Conservation (phyloP, 495 filamentous ascomycete genomes). For the Talaromyces thailandensis region DNA sequence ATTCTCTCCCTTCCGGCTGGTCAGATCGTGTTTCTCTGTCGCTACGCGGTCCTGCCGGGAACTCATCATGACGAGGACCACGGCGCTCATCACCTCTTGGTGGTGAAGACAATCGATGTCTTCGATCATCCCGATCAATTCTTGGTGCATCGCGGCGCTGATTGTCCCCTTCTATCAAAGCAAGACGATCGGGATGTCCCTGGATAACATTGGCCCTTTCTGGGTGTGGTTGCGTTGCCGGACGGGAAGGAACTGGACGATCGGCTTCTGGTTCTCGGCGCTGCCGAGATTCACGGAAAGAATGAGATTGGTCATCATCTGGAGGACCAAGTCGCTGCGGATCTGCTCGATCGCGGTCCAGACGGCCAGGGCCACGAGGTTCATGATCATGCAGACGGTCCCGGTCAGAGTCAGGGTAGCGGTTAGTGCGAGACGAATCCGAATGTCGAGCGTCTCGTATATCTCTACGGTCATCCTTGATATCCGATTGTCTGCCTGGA, state of each 20-base stretch:
- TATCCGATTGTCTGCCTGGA: conserved; percentile 29
- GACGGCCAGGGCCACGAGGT: conserved; percentile 15
- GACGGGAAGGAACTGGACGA: conserved; percentile 22
- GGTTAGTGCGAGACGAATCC: conserved; percentile 28
- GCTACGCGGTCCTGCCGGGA: conserved; percentile 31
- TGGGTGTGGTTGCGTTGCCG: conserved; percentile 19
- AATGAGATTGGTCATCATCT: conserved; percentile 33
- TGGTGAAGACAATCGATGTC: conserved; percentile 22
- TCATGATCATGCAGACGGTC: conserved; percentile 23
- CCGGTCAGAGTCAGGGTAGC: conserved; percentile 29
- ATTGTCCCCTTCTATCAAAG: conserved; percentile 14
- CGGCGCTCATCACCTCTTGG: conserved; percentile 25
- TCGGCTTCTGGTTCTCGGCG: conserved; percentile 27
- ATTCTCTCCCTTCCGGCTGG: conserved; percentile 20
- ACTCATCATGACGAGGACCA: conserved; percentile 23
- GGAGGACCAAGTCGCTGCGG: conserved; percentile 16
- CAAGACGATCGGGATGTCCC: conserved; percentile 23
- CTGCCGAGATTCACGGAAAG: conserved; percentile 22
- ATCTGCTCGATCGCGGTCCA: conserved; percentile 9
- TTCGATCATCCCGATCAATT: conserved; percentile 29
- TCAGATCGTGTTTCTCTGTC: conserved; percentile 22
- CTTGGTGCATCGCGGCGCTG: conserved; percentile 25
- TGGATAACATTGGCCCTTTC: conserved; percentile 29
- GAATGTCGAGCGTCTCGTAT: conserved; percentile 28
- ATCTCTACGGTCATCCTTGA: conserved; percentile 31